These are phyloP conservation scores for Erodium texanum DNA, from an alignment of 441 rosid species.

Conservation along the genomic window DNA sequence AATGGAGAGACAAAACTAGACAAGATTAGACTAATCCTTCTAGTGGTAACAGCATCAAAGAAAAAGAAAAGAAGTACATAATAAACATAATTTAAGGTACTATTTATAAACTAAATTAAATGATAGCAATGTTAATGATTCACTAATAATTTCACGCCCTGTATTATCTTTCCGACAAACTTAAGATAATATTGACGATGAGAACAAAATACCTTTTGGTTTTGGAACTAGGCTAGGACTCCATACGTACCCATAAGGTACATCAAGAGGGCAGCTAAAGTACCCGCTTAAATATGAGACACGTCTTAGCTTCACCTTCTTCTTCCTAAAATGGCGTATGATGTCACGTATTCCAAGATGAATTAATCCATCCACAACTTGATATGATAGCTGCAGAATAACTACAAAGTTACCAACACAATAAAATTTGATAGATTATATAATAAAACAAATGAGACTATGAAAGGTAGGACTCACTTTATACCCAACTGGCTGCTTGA, in stretches of 20 bases:
- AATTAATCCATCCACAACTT: constrained; percentile 37
- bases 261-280: constrained; percentile 27
- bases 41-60: no score
- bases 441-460: neutral
- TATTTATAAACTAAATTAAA: no score
- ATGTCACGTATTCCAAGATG: constrained; percentile 45
- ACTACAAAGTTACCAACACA: neutral
- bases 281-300: constrained; percentile 36
- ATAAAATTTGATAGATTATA: neutral
- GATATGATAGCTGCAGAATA: constrained; percentile 36
- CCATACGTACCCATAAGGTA: constrained; percentile 40
- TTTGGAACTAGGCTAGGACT: constrained; percentile 44
- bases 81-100: no score
- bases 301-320: constrained; percentile 29
- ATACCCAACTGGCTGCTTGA: constrained; percentile 31
- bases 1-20: neutral
- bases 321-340: constrained; percentile 38
- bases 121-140: no score
- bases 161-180: no score
- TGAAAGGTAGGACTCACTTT: constrained; percentile 25
- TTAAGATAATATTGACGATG: neutral
- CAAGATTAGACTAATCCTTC: no score
- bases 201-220: constrained; percentile 29
- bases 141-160: no score
- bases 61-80: no score